phyloP scores from a whole-genome alignment of 306 rosid genomes.

The Quercus variabilis region DNA sequence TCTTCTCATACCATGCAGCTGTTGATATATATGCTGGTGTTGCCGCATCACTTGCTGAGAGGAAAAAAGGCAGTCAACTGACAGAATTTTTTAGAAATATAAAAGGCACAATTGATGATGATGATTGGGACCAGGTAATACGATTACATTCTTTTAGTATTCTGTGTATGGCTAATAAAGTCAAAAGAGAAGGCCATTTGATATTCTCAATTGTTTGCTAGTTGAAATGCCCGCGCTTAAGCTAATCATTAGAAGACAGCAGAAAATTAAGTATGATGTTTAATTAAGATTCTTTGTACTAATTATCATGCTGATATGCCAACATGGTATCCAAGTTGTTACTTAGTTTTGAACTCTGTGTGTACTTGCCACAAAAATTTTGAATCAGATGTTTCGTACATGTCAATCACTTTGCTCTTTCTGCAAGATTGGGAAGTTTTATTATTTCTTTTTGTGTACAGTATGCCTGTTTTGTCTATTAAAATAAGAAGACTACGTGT shows the following conservation, averaged over 20 bases:
- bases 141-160: conserved; percentile 8
- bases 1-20: conserved; percentile 51
- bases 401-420: neutral
- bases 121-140: conserved; percentile 95
- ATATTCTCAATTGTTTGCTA: neutral
- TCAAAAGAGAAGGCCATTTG: neutral
- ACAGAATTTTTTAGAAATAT: conserved; percentile 89
- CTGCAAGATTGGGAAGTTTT: neutral
- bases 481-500: neutral
- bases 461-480: neutral
- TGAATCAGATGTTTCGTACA: neutral
- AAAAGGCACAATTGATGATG: conserved; percentile 92
- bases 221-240: neutral
- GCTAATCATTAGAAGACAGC: neutral
- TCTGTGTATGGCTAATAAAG: neutral
- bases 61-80: conserved; percentile 86
- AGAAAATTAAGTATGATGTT: neutral
- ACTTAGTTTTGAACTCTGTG: neutral
- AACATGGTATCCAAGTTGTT: neutral
- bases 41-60: conserved; percentile 96
- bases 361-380: neutral
- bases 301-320: neutral
- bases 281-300: neutral
- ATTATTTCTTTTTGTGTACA: neutral
- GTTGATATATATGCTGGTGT: conserved; percentile 95